A percentile compares a stretch with the other conserved stretches of the same genome.
phyloP scores from a whole-genome alignment of 495 filamentous ascomycete species.

The Penicillium steckii region DNA sequence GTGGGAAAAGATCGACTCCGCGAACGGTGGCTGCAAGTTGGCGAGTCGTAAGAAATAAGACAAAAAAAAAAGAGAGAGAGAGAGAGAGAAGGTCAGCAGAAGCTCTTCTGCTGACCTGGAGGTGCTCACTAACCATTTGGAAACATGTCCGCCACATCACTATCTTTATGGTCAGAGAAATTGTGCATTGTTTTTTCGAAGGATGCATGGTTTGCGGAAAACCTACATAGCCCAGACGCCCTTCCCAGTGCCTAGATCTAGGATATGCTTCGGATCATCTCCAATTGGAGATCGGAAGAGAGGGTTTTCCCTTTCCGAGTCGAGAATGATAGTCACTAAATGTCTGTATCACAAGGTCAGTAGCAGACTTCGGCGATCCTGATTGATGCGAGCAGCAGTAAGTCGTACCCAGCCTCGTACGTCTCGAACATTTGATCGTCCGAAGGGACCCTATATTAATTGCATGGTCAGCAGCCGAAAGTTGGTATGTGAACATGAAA shows the following conservation, averaged over 20 bases:
- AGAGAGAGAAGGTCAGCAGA: background rate
- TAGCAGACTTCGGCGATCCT: background rate
- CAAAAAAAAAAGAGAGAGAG: no score
- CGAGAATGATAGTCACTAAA: slow-evolving; percentile 15
- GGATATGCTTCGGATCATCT: slow-evolving; percentile 7
- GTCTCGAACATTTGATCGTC: slow-evolving; percentile 21
- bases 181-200: background rate
- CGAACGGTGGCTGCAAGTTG: slow-evolving; percentile 18
- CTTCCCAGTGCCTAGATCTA: slow-evolving; percentile 22
- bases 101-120: background rate
- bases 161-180: background rate
- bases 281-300: slow-evolving; percentile 19
- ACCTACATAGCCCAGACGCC: slow-evolving; percentile 27
- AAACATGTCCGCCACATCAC: slow-evolving; percentile 23
- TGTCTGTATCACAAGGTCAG: slow-evolving; percentile 6
- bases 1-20: slow-evolving; percentile 25
- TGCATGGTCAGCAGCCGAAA: background rate
- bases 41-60: no score
- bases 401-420: slow-evolving; percentile 19
- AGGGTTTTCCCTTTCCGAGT: slow-evolving; percentile 15
- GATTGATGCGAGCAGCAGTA: background rate
- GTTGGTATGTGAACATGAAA: background rate
- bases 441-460: slow-evolving; percentile 8
- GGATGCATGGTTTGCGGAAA: background rate
- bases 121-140: slow-evolving; percentile 12